These are phyloP conservation scores for Lachnellula suecica DNA, from an alignment of 2,329 filamentous ascomycete genomes.

Conservation along the genomic window DNA sequence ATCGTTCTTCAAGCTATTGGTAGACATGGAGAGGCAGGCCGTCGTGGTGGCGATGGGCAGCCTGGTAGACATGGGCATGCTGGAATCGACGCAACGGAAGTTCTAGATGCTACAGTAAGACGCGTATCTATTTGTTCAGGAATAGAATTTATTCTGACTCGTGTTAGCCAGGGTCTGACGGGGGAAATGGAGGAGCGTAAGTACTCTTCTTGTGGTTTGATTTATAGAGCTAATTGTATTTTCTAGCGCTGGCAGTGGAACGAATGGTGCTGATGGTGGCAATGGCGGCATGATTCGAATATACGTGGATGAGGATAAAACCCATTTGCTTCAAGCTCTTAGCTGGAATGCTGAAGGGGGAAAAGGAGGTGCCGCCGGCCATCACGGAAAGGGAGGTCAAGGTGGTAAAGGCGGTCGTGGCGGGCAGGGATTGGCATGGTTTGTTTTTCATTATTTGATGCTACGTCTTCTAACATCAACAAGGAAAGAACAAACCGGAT, in stretches of 20 bases:
- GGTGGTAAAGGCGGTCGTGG: constrained; percentile 14
- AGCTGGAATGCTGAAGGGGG: constrained; percentile 11
- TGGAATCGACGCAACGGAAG: constrained; percentile 5
- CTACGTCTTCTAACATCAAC: neutral
- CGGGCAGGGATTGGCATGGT: constrained; percentile 11
- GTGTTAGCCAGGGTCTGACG: neutral
- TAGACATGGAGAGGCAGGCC: constrained; percentile 7
- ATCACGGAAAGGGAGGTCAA: constrained; percentile 8
- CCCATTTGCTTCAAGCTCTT: constrained; percentile 8
- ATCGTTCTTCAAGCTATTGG: constrained; percentile 9
- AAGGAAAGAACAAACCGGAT: constrained; percentile 10
- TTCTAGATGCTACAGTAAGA: constrained; percentile 9
- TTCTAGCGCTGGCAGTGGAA: constrained; percentile 8
- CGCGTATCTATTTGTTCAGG: neutral
- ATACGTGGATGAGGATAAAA: constrained; percentile 11
- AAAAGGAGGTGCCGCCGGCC: constrained; percentile 7
- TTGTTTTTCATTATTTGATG: neutral
- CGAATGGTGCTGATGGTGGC: constrained; percentile 11
- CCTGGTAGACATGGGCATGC: constrained; percentile 2
- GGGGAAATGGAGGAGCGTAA: constrained; percentile 8
- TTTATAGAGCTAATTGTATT: neutral
- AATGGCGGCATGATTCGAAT: constrained; percentile 10
- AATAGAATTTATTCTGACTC: neutral
- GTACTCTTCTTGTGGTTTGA: neutral
- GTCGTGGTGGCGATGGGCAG: constrained; percentile 6